A percentile compares a stretch with the other conserved stretches of the same genome.
These are phyloP conservation scores for Prunus armeniaca DNA, from an alignment of 306 rosid genomes.

Conservation along the genomic window DNA sequence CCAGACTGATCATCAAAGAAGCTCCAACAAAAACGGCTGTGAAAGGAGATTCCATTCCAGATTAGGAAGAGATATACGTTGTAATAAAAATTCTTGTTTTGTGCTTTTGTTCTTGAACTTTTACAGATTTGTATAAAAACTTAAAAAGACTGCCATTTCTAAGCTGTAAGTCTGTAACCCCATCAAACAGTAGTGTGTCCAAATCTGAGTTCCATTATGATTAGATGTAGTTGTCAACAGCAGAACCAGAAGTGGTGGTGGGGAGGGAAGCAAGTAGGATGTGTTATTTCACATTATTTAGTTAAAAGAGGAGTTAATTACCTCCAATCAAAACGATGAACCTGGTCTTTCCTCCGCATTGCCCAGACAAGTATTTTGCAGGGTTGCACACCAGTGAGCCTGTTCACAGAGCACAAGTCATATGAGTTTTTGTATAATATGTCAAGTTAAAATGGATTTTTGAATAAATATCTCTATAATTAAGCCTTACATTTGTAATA, in stretches of 20 bases:
- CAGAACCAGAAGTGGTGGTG: too few species aligned
- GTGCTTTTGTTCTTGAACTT: too few species aligned
- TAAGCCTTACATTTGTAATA: neutral
- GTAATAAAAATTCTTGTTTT: neutral
- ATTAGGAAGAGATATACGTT: neutral
- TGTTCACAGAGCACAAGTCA: conserved; percentile 38
- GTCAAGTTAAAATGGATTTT: too few species aligned
- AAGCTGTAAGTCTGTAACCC: too few species aligned
- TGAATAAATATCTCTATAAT: neutral
- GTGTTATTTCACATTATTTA: neutral
- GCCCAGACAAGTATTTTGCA: conserved; percentile 50
- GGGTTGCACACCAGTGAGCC: conserved; percentile 54
- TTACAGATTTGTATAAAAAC: too few species aligned
- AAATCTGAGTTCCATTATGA: neutral
- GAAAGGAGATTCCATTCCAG: neutral
- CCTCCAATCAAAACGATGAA: conserved; percentile 74
- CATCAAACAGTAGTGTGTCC: neutral
- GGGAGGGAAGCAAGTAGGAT: neutral
- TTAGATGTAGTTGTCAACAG: too few species aligned
- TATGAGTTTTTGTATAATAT: neutral
- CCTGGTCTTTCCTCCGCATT: conserved; percentile 68
- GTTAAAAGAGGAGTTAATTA: conserved; percentile 9
- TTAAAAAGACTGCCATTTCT: too few species aligned
- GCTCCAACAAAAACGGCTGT: conserved; percentile 59
- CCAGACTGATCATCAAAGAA: conserved; percentile 39